Evolutionary conservation across 306 rosid genomes (phyloP).

Genomic region (Datisca glomerata): DNA sequence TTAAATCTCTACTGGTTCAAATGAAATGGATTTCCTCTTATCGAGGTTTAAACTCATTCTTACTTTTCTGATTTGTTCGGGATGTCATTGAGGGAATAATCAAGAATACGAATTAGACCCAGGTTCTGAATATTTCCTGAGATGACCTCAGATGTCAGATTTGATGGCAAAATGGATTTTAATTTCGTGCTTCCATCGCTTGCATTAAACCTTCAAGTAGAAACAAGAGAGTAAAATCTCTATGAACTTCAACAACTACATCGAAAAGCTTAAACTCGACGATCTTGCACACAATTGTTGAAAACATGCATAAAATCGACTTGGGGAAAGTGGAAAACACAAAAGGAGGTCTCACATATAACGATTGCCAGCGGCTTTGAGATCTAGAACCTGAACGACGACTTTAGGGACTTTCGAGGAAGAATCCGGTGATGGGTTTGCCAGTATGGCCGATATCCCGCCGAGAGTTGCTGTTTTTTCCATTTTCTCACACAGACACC

Average conservation of each 20-base stretch:
- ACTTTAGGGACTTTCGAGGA: conserved; percentile 47
- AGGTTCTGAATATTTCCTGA: conserved; percentile 73
- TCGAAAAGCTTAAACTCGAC: too few relatives aligned
- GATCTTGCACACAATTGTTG: too few relatives aligned
- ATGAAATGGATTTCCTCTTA: not conserved
- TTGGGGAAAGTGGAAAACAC: too few relatives aligned
- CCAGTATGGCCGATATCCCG: conserved; percentile 46
- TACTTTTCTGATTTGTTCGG: conserved; percentile 69
- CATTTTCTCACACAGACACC: conserved; percentile 22
- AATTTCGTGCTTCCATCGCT: conserved; percentile 68
- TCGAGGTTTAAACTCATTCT: conserved; percentile 1
- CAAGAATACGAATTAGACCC: conserved; percentile 65
- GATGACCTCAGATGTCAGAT: conserved; percentile 27
- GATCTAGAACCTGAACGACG: conserved; percentile 70
- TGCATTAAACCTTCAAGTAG: conserved; percentile 51
- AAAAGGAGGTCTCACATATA: conserved; percentile 52
- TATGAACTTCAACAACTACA: too few relatives aligned
- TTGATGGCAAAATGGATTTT: conserved; percentile 45
- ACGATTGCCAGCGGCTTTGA: conserved; percentile 46
- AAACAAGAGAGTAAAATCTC: not conserved
- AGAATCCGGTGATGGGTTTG: conserved; percentile 48
- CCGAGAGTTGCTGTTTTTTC: conserved; percentile 27
- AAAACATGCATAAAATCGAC: too few relatives aligned
- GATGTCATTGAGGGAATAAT: conserved; percentile 64
- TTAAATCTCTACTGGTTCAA: not conserved